Evolutionary conservation across 371 early-diverging fungal species (phyloP), one percentile per base, ranked within the genome.

Genomic region (Circinella minor): DNA sequence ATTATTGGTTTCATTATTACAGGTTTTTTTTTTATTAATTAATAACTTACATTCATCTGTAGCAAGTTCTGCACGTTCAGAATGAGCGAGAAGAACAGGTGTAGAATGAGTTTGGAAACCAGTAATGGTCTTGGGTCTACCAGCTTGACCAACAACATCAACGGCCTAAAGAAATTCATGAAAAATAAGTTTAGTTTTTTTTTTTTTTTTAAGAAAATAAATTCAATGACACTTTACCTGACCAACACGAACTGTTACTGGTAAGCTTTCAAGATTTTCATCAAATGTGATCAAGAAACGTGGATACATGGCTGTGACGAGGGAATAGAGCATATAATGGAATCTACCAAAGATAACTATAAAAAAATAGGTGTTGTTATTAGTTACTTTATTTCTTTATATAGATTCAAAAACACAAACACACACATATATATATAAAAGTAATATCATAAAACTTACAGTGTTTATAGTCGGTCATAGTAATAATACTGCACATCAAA

Each of bases 121-220:
- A 4, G 98, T 95, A 69, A 99, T 96, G 0, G 96, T 97, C 86
- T 98, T 99, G 66, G 99, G 99, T 66, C 95, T 88, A 49, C 99
- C 99, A 1, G 98, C 99, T 81, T 99, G 97, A 39, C 99, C 99
- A 38, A 99, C 99, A 3, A 94, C 95, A 81, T 99, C 99, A 37
- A 99, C 98, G 15, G 98, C 98, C 83, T 75, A 67, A 11, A 11
- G 13, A 65, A 15, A 69, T n/a, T 38, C 18, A 7, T 51, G 48
- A 38, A 15, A 5, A 51, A 17, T 51, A 27, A 1, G 7, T 57
- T 55, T 14, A 64, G 43, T 64, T 3, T 18, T 39, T 0, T 48
- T 18, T 39, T 0, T 48, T 15, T 47, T 27, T 27, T 20, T 34
- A 17, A 39, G 37, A 61, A 5, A 5, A n/a, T 0, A n/a, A 46